These are phyloP conservation scores for Mesembryanthemum crystallinum DNA, from an alignment of 148 eudicot genomes.

Conservation along the genomic window DNA sequence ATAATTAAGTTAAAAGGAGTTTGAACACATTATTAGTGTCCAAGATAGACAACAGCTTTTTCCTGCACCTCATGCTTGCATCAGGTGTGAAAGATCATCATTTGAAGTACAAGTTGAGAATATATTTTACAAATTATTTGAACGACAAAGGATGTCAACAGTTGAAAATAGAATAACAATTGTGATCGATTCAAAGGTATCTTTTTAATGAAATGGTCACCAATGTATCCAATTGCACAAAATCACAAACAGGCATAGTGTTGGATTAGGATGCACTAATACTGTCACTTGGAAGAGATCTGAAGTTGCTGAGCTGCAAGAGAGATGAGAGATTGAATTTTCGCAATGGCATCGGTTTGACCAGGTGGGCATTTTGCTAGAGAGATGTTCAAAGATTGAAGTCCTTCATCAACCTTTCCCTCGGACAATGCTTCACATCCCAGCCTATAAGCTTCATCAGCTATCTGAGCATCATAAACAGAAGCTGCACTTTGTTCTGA, in stretches of 20 bases:
- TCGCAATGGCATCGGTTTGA: slow-evolving; percentile 60
- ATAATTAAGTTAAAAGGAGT: neutral
- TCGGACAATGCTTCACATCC: slow-evolving; percentile 64
- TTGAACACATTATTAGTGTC: neutral
- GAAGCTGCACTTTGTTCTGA: slow-evolving; percentile 19
- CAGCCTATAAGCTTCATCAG: slow-evolving; percentile 68
- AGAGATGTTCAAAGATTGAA: slow-evolving; percentile 61
- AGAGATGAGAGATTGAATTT: slow-evolving; percentile 66
- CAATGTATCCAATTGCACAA: neutral
- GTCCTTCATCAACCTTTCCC: slow-evolving; percentile 69
- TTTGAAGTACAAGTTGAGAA: neutral
- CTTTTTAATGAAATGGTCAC: neutral
- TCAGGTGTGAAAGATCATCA: neutral
- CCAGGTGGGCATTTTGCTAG: slow-evolving; percentile 78
- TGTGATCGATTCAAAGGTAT: neutral
- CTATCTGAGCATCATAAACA: slow-evolving; percentile 53
- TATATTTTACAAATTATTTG: neutral
- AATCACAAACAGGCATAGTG: neutral
- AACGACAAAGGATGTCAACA: neutral
- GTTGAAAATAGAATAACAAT: neutral
- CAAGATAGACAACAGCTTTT: neutral
- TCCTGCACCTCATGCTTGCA: neutral
- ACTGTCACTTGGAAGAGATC: slow-evolving; percentile 41
- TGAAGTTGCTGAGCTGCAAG: slow-evolving; percentile 45
- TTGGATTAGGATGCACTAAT: neutral